Evolutionary conservation across 2,329 filamentous ascomycete species (phyloP).

Genomic region (Alternaria gansuensis): DNA sequence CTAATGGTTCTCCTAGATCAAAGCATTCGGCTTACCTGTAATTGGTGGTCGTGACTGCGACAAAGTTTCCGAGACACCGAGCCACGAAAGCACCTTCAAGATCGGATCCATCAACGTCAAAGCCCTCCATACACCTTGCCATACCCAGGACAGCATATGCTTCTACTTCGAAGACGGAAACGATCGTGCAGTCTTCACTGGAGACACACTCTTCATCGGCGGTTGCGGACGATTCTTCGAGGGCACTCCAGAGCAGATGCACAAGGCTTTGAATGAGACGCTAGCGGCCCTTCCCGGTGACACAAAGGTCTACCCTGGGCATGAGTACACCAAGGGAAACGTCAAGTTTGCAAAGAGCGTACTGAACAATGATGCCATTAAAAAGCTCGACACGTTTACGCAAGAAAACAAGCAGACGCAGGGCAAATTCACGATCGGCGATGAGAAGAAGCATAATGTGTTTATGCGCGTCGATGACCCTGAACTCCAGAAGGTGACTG

Average conservation of each 20-base stretch:
- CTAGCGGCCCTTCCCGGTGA: constrained; percentile 84
- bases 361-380: constrained; percentile 73
- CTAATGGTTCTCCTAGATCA: constrained; percentile 56
- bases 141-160: constrained; percentile 98
- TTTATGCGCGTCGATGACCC: constrained; percentile 95
- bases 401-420: constrained; percentile 86
- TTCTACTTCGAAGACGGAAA: constrained; percentile 86
- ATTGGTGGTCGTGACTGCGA: constrained; percentile 89
- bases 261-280: constrained; percentile 87
- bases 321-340: constrained; percentile 98
- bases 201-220: constrained; percentile 94
- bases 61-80: constrained; percentile 78
- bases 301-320: constrained; percentile 91
- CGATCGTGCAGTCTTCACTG: constrained; percentile 86
- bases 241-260: constrained; percentile 84
- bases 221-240: constrained; percentile 98
- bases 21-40: constrained; percentile 72
- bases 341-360: constrained; percentile 86
- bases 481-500: constrained; percentile 82
- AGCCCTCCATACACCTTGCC: constrained; percentile 93
- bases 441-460: constrained; percentile 97
- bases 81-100: constrained; percentile 78
- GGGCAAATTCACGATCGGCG: constrained; percentile 94
- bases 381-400: constrained; percentile 79
- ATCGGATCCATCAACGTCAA: constrained; percentile 85